Evolutionary conservation across 1,139 yeast genomes (phyloP), one percentile per base, ranked within the genome.

Genomic region (Yamadazyma siamensis): DNA sequence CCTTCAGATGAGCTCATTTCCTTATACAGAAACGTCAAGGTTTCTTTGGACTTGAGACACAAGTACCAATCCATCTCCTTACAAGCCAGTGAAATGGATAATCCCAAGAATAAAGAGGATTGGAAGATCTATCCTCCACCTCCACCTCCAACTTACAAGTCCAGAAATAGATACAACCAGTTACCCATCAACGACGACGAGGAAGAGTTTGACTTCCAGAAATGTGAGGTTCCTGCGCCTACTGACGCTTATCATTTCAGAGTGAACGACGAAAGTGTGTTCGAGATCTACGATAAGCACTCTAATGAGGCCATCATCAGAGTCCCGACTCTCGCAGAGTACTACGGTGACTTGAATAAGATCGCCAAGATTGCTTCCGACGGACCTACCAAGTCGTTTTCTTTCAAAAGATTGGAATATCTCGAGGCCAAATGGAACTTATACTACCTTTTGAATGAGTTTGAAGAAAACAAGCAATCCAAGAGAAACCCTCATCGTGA

Each of bases 361-460:
- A 75, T 91, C 41, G 74, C 76, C 17, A 61, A 70, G 14, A 72
- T 87, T 33, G 82, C 95, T 4, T 80, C 94, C 3, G 96, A 89
- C 55, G 99, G 98, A 0, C 98, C 98, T 3, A 76, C 94, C n/a
- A 94, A 94, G 57, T 85, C 96, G 8, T 94, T 91, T 69, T 96
- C 98, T 0, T 94, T 87, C 58, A 80, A 94, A 54, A 75, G 98
- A 49, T 65, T 94, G 45, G 95, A 89, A 59, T 91, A 88, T 52
- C 69, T 94, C 35, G 98, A 94, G 56, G 96, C 97, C 16, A 86
- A 89, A 54, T 94, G 97, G 97, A 87, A 91, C 54, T 61, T 94
- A 59, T 91, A 91, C 60, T 76, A 78, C 39, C 61, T 94, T 42
- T 66, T 89, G 44, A 89, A 91, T 53, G 97, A 91, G 51, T 89